Conservation (phyloP, 2,329 filamentous ascomycete genomes). For the Chaetomiaceae sp. region DNA sequence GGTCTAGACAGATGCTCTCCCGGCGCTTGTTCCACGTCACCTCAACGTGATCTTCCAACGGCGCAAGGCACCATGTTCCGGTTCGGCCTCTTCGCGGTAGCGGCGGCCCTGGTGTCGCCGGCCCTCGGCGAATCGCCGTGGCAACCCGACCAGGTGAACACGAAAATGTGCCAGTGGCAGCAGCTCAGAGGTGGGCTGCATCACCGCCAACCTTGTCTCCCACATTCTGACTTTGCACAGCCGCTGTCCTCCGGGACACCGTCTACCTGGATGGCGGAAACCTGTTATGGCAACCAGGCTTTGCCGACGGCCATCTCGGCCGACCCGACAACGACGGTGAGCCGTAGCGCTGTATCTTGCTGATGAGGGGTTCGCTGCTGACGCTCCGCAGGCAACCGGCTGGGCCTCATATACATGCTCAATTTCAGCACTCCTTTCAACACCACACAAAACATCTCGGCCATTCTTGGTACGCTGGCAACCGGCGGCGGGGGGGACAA, state of each 20-base stretch:
- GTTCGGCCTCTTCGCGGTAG: slow-evolving; percentile 25
- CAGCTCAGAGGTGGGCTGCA: slow-evolving; percentile 35
- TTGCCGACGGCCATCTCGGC: slow-evolving; percentile 38
- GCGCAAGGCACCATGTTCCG: slow-evolving; percentile 28
- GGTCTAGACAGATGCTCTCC: slow-evolving; percentile 3
- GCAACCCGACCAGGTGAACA: slow-evolving; percentile 46
- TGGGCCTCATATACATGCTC: slow-evolving; percentile 49
- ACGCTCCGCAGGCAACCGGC: slow-evolving; percentile 39
- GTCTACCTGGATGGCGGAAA: slow-evolving; percentile 60
- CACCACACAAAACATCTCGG: slow-evolving; percentile 46
- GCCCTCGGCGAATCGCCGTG: slow-evolving; percentile 41
- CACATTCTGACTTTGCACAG: slow-evolving; percentile 31
- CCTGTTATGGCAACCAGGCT: slow-evolving; percentile 46
- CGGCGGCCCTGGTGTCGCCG: slow-evolving; percentile 26
- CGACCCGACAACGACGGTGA: slow-evolving; percentile 36
- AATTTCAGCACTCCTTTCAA: slow-evolving; percentile 55
- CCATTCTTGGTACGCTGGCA: slow-evolving; percentile 45
- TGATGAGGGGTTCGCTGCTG: background rate
- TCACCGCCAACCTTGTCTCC: background rate
- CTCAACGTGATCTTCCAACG: too few species aligned
- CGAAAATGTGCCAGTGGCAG: slow-evolving; percentile 55
- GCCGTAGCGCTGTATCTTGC: slow-evolving; percentile 18
- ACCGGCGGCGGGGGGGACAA: slow-evolving; percentile 40
- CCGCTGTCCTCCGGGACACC: slow-evolving; percentile 52
- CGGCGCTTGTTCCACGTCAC: too few species aligned